Conservation (phyloP, 768 basidiomycete species). For the Multifurca ochricompacta region DNA sequence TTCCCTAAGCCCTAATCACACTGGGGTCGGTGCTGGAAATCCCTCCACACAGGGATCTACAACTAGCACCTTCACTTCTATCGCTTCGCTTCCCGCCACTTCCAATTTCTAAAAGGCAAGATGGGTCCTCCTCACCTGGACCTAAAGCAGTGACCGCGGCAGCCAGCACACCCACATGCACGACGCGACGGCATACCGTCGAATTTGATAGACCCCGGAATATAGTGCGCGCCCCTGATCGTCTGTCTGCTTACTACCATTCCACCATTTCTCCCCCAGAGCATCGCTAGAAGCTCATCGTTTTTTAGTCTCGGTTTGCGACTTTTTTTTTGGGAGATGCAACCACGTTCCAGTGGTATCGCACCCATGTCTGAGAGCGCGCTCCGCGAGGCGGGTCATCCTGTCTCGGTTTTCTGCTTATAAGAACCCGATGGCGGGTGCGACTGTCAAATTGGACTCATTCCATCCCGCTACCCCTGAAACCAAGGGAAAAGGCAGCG, state of each 20-base stretch:
- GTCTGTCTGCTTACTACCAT: no score
- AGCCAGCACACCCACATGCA: not conserved
- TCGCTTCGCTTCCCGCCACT: not conserved
- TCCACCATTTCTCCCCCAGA: not conserved
- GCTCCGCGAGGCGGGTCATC: not conserved
- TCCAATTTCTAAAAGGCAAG: not conserved
- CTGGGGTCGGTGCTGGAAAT: not conserved
- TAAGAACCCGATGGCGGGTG: not conserved
- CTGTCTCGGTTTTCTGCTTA: not conserved
- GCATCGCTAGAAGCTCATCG: not conserved
- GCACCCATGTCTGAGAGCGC: not conserved
- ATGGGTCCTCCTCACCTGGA: not conserved
- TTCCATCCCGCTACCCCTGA: not conserved
- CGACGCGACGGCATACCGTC: no score
- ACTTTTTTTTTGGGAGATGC: not conserved
- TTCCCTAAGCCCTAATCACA: not conserved
- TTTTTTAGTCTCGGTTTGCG: not conserved
- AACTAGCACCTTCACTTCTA: not conserved
- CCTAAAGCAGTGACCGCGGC: not conserved
- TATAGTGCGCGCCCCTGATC: not conserved
- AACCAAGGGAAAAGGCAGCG: not conserved
- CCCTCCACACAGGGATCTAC: not conserved
- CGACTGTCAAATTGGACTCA: not conserved
- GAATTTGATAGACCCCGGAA: not conserved
- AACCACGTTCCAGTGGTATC: not conserved